Evolutionary conservation across 192 early-diverging fungal genomes (phyloP).

Genomic region (Backusella psychrophila): DNA sequence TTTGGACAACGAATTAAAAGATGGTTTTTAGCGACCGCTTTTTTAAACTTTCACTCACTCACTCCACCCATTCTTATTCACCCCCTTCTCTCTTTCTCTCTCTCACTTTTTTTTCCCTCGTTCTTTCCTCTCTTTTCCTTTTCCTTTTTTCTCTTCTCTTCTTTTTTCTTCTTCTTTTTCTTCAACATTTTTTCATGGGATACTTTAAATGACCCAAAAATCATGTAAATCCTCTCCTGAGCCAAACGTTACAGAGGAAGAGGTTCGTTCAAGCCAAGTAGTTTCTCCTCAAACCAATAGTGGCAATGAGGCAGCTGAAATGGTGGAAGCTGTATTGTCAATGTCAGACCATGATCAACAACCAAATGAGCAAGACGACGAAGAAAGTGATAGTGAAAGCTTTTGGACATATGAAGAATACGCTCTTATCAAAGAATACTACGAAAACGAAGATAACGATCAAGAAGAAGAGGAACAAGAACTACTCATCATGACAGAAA

Average conservation of each 20-base stretch:
- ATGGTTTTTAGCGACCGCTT: not conserved
- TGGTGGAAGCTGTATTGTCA: slow-evolving; percentile 12
- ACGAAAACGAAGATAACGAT: slow-evolving; percentile 20
- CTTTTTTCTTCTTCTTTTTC: not conserved
- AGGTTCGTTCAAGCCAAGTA: not conserved
- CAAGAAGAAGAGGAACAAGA: slow-evolving; percentile 22
- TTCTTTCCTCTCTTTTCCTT: not conserved
- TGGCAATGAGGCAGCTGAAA: slow-evolving; percentile 9
- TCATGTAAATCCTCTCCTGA: slow-evolving; percentile 10
- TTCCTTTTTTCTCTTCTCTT: not conserved
- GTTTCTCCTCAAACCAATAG: not conserved
- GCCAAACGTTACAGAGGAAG: not conserved
- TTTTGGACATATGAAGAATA: slow-evolving; percentile 19
- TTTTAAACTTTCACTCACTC: not conserved
- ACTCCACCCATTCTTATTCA: not conserved
- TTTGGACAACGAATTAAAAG: not conserved
- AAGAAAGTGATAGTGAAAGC: slow-evolving; percentile 6
- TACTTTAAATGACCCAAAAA: slow-evolving; percentile 14
- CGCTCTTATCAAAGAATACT: slow-evolving; percentile 16
- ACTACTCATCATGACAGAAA: not conserved
- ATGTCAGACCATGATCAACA: slow-evolving; percentile 13
- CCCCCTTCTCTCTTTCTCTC: not conserved
- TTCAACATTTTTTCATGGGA: not conserved
- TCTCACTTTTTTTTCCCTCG: no score
- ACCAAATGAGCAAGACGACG: not conserved